Evolutionary conservation across 331 rosid genomes (phyloP).

Genomic region (Spiraea crenata): DNA sequence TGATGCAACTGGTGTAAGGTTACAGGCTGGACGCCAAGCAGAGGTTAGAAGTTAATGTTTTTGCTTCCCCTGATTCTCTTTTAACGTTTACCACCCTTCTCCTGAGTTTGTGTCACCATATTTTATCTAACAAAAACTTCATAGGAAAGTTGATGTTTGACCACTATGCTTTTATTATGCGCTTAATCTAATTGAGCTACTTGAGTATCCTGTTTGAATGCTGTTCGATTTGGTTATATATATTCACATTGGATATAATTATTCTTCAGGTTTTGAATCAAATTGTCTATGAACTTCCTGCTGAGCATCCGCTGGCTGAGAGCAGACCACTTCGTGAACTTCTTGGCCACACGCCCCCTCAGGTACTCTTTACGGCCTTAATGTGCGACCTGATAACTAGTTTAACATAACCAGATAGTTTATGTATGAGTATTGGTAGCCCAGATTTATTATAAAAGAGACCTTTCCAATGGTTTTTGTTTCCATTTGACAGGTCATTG

Average conservation of each 20-base stretch:
- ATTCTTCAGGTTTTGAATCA: constrained; percentile 74
- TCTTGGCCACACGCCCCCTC: constrained; percentile 98
- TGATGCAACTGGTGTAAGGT: constrained; percentile 98
- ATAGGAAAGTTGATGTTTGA: constrained; percentile 13
- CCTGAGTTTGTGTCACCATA: background rate
- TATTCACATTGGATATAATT: constrained; percentile 13
- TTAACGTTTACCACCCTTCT: background rate
- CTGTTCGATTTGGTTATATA: constrained; percentile 5
- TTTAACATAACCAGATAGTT: background rate
- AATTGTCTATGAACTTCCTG: constrained; percentile 94
- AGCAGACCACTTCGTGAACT: constrained; percentile 95
- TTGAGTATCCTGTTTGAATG: background rate
- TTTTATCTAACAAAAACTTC: constrained; percentile 17
- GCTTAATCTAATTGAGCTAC: constrained; percentile 11
- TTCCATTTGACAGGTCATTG: constrained; percentile 67
- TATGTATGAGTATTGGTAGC: background rate
- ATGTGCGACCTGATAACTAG: constrained; percentile 10
- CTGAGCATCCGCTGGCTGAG: constrained; percentile 96
- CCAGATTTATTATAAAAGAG: background rate
- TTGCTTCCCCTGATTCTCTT: constrained; percentile 19
- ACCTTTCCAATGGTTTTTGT: background rate
- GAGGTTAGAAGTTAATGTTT: constrained; percentile 57
- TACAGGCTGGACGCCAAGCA: constrained; percentile 99
- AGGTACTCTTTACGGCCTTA: constrained; percentile 50
- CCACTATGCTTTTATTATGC: background rate